Conservation (phyloP, 225 moss, liverwort and hornwort species). For the Pseudisothecium myosuroides region DNA sequence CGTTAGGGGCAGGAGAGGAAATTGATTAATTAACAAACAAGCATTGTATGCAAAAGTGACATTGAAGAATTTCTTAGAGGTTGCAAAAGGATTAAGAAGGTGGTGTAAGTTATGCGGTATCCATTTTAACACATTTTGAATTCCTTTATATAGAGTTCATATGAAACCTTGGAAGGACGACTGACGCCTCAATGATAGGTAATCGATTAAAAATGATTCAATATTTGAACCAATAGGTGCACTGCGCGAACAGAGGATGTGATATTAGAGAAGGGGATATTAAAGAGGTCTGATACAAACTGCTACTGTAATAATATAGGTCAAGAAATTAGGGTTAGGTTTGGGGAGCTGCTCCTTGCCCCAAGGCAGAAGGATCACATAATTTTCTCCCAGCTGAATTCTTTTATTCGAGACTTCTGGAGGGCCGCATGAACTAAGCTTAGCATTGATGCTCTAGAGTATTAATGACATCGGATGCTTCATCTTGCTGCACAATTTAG, state of each 20-base stretch:
- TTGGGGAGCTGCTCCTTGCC: not conserved
- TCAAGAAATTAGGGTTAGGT: not conserved
- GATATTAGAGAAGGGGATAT: not conserved
- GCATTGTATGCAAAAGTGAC: not conserved
- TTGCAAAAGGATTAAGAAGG: not conserved
- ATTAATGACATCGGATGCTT: not conserved
- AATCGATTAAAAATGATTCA: not conserved
- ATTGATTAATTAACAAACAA: not conserved
- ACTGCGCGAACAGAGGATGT: not conserved
- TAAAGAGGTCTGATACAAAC: not conserved
- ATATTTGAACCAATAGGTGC: not conserved
- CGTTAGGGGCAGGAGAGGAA: not conserved
- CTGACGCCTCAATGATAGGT: accelerated
- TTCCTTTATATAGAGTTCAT: not conserved
- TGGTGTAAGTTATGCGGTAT: too few species aligned
- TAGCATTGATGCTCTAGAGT: not conserved
- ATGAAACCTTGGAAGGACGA: not conserved
- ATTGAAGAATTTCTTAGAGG: not conserved
- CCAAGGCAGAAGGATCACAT: not conserved
- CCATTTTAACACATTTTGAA: too few species aligned
- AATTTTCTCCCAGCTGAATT: not conserved
- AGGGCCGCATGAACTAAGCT: not conserved
- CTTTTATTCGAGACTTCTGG: not conserved
- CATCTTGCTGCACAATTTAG: not conserved
- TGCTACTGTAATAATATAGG: not conserved